Percentiles rank a stretch among this genome's conserved stretches.
Conservation (phyloP, 192 early-diverging fungal species). For the Chytriomyces sp. region DNA sequence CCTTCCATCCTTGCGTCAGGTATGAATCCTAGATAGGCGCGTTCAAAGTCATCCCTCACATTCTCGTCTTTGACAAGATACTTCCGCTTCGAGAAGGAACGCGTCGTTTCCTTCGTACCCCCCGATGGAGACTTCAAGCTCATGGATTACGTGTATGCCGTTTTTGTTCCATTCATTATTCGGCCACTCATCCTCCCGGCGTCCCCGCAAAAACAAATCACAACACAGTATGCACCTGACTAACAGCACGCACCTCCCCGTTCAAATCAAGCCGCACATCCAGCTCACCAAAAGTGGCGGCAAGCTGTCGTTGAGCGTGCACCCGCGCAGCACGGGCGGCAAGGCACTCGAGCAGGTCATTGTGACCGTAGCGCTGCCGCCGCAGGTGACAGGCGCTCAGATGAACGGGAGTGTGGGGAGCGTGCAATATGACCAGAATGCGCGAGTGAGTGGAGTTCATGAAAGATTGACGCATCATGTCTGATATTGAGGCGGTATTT, state of each 20-base stretch:
- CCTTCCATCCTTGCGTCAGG: slow-evolving; percentile 91
- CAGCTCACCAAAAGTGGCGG: slow-evolving; percentile 59
- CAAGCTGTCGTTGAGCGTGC: slow-evolving; percentile 71
- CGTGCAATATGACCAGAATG: slow-evolving; percentile 71
- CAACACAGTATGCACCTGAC: slow-evolving; percentile 59
- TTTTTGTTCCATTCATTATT: neutral
- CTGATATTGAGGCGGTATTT: neutral
- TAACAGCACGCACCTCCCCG: slow-evolving; percentile 56
- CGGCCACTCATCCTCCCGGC: neutral
- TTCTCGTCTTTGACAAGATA: slow-evolving; percentile 42
- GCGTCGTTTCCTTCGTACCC: slow-evolving; percentile 85
- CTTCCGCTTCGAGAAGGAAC: slow-evolving; percentile 77
- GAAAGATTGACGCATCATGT: neutral
- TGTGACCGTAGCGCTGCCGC: slow-evolving; percentile 53
- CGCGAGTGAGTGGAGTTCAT: slow-evolving; percentile 44
- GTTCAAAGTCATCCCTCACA: neutral
- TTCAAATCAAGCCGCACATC: slow-evolving; percentile 67
- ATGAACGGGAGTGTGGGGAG: slow-evolving; percentile 66
- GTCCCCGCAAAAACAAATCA: neutral
- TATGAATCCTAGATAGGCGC: neutral
- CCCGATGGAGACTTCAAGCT: slow-evolving; percentile 92
- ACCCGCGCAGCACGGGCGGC: slow-evolving; percentile 61
- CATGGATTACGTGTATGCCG: slow-evolving; percentile 66
- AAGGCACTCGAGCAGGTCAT: slow-evolving; percentile 70
- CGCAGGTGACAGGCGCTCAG: slow-evolving; percentile 56